Evolutionary conservation across 129 eudicot species (phyloP), one percentile per base, ranked within the genome.

Genomic region (Arctium minus): DNA sequence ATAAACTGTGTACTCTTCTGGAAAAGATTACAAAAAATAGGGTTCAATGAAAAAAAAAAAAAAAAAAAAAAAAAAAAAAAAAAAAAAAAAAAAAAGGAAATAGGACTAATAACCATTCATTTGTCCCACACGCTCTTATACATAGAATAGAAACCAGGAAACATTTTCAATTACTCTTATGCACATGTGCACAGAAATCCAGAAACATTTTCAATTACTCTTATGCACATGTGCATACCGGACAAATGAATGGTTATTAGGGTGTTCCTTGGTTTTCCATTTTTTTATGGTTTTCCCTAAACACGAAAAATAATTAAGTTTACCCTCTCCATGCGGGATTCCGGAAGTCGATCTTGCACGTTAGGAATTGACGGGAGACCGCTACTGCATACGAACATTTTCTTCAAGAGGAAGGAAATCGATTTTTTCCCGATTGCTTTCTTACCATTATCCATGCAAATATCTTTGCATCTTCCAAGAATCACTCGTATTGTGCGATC

Each of bases 251-350:
- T 18, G 9, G 9, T 60, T 60, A 60, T 60, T 2, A 60, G 8
- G 29, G 29, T 60, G 68, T 60, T 3, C 5, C 18, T 60, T 9
- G 1, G 9, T 60, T 60, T 60, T 60, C 9, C 27, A 60, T 5
- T 18, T 60, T 50, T 40, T 60, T 17, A 4, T 22, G 29, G 5
- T 60, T 60, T 17, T 7, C 68, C 2, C 0, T 60, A 4, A 60
- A n/a, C 67, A 56, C 8, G 67, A 56, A 56, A 17, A 60, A 29
- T 13, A 73, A 36, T 0, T 74, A 38, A 32, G 1, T 65, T 36
- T 94, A 96, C 99, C 97, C 93, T 96, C 86, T 93, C 99, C 99
- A 96, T 96, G 87, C 94, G 92, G 81, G 99, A 87, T 83, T 96
- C 98, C 74, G 89, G 98, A 72, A 96, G 83, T 18, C 90, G 88